Conservation (phyloP, 2,329 filamentous ascomycete species). For the Aspergillus tanneri region DNA sequence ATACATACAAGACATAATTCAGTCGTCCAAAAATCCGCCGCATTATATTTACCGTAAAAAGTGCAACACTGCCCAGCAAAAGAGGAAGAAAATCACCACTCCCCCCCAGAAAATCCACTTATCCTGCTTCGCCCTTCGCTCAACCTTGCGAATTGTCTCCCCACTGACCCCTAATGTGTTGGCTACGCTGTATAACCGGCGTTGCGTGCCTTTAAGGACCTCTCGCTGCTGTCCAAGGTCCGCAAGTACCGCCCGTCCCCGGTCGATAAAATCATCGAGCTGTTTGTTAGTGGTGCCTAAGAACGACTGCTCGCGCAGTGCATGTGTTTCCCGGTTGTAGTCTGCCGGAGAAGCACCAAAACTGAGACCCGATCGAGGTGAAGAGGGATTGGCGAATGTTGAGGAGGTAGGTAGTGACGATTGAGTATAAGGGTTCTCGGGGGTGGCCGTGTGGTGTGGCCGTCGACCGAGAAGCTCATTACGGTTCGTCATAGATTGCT, state of each 20-base stretch:
- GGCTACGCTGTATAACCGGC: conserved; percentile 83
- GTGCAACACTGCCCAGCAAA: conserved; percentile 88
- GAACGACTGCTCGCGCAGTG: conserved; percentile 85
- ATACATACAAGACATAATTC: conserved; percentile 1
- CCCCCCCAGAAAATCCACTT: conserved; percentile 97
- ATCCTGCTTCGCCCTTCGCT: conserved; percentile 85
- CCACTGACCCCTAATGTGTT: conserved; percentile 92
- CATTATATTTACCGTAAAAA: conserved; percentile 65
- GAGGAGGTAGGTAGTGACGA: conserved; percentile 47
- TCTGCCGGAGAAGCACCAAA: conserved; percentile 54
- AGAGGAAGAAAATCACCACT: conserved; percentile 80
- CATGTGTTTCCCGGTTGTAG: conserved; percentile 73
- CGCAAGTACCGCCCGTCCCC: conserved; percentile 83
- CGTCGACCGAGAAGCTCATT: conserved; percentile 81
- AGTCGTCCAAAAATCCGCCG: neutral
- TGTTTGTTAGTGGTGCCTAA: conserved; percentile 77
- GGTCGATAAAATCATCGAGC: conserved; percentile 89
- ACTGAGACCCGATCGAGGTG: conserved; percentile 39
- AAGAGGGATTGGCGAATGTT: conserved; percentile 42
- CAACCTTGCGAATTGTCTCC: conserved; percentile 96
- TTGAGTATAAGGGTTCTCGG: conserved; percentile 89
- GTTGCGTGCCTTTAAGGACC: conserved; percentile 92
- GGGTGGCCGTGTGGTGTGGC: conserved; percentile 73
- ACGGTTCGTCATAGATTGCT: conserved; percentile 66
- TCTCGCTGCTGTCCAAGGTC: conserved; percentile 88